phyloP scores from a whole-genome alignment of 306 rosid species.

The Purshia tridentata region DNA sequence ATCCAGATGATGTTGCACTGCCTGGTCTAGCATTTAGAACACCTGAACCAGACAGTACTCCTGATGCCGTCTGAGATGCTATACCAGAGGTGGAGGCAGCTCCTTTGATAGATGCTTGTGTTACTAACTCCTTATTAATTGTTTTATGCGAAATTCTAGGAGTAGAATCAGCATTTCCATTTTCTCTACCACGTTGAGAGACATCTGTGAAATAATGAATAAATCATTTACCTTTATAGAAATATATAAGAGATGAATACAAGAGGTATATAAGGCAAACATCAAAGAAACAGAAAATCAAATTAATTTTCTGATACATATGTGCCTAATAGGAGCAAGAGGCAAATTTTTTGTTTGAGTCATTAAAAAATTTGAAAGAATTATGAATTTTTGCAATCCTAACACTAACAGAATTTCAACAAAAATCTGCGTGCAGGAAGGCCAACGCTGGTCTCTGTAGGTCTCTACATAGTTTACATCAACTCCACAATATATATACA shows the following conservation, averaged over 20 bases:
- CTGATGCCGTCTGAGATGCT: conserved; percentile 95
- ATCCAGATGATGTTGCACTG: conserved; percentile 96
- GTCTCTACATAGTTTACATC: neutral
- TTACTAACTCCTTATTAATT: conserved; percentile 65
- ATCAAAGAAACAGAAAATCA: conserved; percentile 4
- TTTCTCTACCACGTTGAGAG: conserved; percentile 94
- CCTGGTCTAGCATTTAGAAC: conserved; percentile 98
- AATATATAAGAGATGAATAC: conserved; percentile 15
- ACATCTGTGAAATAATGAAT: conserved; percentile 64
- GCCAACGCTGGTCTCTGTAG: neutral
- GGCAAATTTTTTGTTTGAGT: no score
- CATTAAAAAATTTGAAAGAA: neutral
- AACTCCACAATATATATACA: neutral
- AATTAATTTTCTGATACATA: neutral
- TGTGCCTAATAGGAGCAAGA: neutral
- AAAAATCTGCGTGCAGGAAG: neutral
- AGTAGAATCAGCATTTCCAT: conserved; percentile 70
- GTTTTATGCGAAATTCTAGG: conserved; percentile 71
- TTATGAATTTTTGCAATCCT: neutral
- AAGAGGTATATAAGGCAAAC: neutral
- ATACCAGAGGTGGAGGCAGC: conserved; percentile 85
- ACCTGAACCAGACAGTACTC: conserved; percentile 98
- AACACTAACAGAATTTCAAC: neutral
- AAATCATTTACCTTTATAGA: conserved; percentile 21
- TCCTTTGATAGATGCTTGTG: conserved; percentile 62